phyloP scores from a whole-genome alignment of 495 filamentous ascomycete genomes.

The Tetracladium marchalianum region DNA sequence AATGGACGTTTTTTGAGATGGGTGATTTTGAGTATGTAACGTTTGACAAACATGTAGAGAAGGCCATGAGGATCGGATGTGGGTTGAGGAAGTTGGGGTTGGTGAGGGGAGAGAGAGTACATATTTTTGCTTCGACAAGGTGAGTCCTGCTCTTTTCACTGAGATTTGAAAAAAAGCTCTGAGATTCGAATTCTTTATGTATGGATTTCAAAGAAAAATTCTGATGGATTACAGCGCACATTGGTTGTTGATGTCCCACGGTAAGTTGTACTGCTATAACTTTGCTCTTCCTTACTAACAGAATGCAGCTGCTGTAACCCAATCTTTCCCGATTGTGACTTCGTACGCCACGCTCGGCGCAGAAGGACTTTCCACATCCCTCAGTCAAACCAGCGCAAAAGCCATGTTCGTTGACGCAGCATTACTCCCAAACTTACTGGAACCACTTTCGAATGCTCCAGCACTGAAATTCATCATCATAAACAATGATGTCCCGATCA shows the following conservation, averaged over 20 bases:
- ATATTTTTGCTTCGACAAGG: constrained; percentile 56
- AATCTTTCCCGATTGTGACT: constrained; percentile 88
- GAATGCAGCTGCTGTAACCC: constrained; percentile 51
- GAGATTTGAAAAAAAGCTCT: too few relatives aligned
- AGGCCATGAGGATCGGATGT: constrained; percentile 39
- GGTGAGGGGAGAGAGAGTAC: constrained; percentile 35
- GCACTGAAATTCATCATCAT: constrained; percentile 75
- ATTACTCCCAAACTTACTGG: constrained; percentile 67
- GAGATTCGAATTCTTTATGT: too few relatives aligned
- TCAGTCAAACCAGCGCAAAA: constrained; percentile 75
- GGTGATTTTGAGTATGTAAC: constrained; percentile 48
- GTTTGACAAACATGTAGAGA: constrained; percentile 48
- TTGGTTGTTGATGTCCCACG: constrained; percentile 66
- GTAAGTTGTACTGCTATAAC: constrained; percentile 1
- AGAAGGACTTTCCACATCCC: constrained; percentile 79
- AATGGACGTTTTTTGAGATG: constrained; percentile 60
- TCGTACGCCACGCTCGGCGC: constrained; percentile 95
- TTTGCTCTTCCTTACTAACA: not conserved
- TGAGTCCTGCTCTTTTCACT: not conserved
- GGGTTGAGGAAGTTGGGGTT: constrained; percentile 49
- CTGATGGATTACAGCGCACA: constrained; percentile 40
- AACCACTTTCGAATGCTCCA: constrained; percentile 68
- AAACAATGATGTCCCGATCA: constrained; percentile 59
- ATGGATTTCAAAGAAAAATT: not conserved
- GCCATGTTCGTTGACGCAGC: constrained; percentile 83